Evolutionary conservation across 2,329 filamentous ascomycete species (phyloP).

Genomic region (Fusarium pseudograminearum): DNA sequence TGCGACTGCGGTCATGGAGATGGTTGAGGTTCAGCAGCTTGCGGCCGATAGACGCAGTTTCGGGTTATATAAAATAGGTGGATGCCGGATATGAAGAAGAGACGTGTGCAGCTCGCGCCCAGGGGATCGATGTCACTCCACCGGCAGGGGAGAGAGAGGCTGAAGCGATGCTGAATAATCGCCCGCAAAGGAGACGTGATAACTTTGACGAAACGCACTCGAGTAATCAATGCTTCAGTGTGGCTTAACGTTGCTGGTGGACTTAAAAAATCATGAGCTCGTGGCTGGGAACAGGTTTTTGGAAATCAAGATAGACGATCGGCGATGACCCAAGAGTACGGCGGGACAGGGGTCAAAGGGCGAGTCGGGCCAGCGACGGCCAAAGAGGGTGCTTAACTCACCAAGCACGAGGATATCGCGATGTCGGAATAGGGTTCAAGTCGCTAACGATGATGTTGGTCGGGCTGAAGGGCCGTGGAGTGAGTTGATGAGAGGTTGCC

Average conservation of each 20-base stretch:
- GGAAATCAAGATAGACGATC: conserved; percentile 37
- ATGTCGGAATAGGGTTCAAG: conserved; percentile 44
- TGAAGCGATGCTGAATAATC: conserved; percentile 9
- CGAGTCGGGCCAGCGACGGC: conserved; percentile 35
- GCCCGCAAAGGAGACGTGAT: conserved; percentile 6
- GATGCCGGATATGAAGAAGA: conserved; percentile 37
- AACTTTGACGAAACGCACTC: conserved; percentile 21
- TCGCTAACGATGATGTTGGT: conserved; percentile 43
- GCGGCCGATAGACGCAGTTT: conserved; percentile 40
- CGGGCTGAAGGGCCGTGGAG: conserved; percentile 37
- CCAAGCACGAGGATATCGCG: conserved; percentile 44
- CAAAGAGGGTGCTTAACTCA: conserved; percentile 41
- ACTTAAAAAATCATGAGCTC: conserved; percentile 42
- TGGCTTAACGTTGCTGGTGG: conserved; percentile 32
- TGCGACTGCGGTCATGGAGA: conserved; percentile 76
- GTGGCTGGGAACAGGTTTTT: conserved; percentile 41
- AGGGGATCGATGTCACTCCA: conserved; percentile 40
- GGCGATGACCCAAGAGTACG: conserved; percentile 27
- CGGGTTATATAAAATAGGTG: conserved; percentile 25
- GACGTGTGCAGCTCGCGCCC: conserved; percentile 42
- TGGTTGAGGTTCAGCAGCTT: conserved; percentile 39
- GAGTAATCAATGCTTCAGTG: conserved; percentile 20
- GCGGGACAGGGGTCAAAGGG: conserved; percentile 25
- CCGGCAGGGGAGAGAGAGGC: conserved; percentile 21
- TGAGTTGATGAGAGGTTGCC: conserved; percentile 49